Evolutionary conservation across 306 rosid genomes (phyloP).

Genomic region (Cucurbita argyrosperma): DNA sequence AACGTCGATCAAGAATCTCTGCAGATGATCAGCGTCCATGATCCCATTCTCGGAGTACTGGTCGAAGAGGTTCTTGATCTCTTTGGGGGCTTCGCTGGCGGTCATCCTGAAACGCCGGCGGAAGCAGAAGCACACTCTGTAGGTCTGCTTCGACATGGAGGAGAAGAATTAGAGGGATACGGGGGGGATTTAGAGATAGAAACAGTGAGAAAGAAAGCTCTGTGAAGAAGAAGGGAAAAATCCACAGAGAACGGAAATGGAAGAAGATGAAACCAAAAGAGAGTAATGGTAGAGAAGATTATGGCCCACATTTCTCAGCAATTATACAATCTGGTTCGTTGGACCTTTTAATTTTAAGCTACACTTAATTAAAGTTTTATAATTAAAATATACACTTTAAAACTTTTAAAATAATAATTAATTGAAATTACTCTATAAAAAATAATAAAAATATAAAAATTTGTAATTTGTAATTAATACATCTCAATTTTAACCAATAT

Average conservation of each 20-base stretch:
- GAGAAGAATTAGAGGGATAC: not conserved
- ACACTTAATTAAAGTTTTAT: no score
- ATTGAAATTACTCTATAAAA: no score
- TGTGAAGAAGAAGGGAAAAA: not conserved
- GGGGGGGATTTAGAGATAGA: not conserved
- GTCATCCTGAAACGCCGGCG: constrained; percentile 58
- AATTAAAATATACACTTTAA: no score
- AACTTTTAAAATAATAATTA: no score
- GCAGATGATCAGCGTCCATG: constrained; percentile 48
- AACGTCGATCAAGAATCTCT: constrained; percentile 39
- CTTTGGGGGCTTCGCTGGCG: constrained; percentile 54
- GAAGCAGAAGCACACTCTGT: constrained; percentile 86
- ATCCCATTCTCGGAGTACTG: constrained; percentile 60
- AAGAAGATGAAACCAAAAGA: not conserved
- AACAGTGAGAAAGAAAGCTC: not conserved
- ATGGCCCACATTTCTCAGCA: not conserved
- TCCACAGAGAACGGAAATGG: not conserved
- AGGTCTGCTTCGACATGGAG: constrained; percentile 73
- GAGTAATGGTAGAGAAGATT: not conserved
- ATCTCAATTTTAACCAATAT: no score
- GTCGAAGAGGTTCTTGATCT: constrained; percentile 42
- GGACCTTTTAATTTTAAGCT: no score
- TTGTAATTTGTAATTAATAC: no score
- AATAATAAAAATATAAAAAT: no score
- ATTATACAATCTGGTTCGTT: no score